A percentile compares a stretch with the other conserved stretches of the same genome.
Evolutionary conservation across 2,329 filamentous ascomycete species (phyloP).

Genomic region (Parastagonospora avenae): DNA sequence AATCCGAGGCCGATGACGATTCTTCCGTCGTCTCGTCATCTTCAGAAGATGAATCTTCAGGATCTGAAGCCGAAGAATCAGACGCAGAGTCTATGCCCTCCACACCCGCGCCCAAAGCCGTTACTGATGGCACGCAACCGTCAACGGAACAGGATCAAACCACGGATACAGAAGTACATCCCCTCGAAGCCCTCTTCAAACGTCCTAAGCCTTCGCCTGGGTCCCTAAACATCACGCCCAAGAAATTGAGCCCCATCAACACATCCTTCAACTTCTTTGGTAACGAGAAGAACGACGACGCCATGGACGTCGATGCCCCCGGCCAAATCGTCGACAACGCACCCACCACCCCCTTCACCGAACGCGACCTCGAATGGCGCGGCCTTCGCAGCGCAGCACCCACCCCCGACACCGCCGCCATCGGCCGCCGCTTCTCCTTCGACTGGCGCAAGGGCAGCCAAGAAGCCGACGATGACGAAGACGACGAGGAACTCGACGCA

Average conservation of each 20-base stretch:
- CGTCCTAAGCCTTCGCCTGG: slow-evolving; percentile 55
- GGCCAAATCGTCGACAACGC: slow-evolving; percentile 37
- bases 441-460: slow-evolving; percentile 47
- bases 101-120: slow-evolving; percentile 15
- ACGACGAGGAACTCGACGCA: slow-evolving; percentile 42
- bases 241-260: slow-evolving; percentile 50
- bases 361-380: slow-evolving; percentile 76
- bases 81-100: slow-evolving; percentile 19
- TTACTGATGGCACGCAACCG: slow-evolving; percentile 13
- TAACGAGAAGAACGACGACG: slow-evolving; percentile 48
- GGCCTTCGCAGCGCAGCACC: slow-evolving; percentile 86
- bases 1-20: slow-evolving; percentile 29
- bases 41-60: slow-evolving; percentile 34
- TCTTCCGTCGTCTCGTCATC: slow-evolving; percentile 47
- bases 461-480: slow-evolving; percentile 52
- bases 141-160: slow-evolving; percentile 9
- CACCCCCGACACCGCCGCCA: slow-evolving; percentile 89
- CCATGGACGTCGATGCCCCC: slow-evolving; percentile 44
- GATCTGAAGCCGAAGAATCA: slow-evolving; percentile 19
- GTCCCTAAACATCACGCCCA: slow-evolving; percentile 35
- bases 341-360: slow-evolving; percentile 83
- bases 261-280: slow-evolving; percentile 81
- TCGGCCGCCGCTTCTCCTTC: slow-evolving; percentile 66
- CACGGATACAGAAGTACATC: slow-evolving; percentile 65
- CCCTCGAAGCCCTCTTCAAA: slow-evolving; percentile 92